Conservation (phyloP, 768 basidiomycete species). For the Leccinum subtestaceum region DNA sequence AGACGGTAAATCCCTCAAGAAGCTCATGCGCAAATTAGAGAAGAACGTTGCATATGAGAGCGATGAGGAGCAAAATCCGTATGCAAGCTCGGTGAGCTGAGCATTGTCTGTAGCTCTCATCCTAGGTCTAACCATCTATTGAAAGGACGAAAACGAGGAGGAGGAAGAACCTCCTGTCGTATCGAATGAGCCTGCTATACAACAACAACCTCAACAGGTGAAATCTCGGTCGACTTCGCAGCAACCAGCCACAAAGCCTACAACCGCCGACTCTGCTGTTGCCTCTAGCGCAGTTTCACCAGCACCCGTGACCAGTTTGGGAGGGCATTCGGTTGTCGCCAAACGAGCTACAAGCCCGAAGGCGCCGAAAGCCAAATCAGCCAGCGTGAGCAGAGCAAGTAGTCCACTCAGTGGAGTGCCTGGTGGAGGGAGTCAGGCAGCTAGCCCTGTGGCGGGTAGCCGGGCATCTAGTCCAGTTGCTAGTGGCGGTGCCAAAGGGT, state of each 20-base stretch:
- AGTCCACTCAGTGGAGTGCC: constrained; percentile 49
- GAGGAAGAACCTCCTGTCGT: constrained; percentile 56
- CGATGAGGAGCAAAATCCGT: constrained; percentile 79
- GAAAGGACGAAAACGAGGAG: constrained; percentile 68
- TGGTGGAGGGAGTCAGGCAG: constrained; percentile 48
- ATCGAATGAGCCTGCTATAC: constrained; percentile 44
- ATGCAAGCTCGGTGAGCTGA: constrained; percentile 66
- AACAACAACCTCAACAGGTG: constrained; percentile 40
- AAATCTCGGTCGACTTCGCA: constrained; percentile 46
- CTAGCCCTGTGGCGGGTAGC: constrained; percentile 45
- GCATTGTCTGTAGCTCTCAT: background rate
- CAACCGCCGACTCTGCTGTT: constrained; percentile 26
- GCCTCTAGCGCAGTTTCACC: constrained; percentile 58
- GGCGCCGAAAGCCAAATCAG: constrained; percentile 53
- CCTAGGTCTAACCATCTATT: background rate
- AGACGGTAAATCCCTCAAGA: constrained; percentile 79
- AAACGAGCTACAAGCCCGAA: constrained; percentile 86
- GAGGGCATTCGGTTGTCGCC: constrained; percentile 78
- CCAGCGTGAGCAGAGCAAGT: constrained; percentile 47
- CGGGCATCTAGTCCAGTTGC: constrained; percentile 35
- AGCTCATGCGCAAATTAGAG: constrained; percentile 80
- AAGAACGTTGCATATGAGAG: constrained; percentile 80
- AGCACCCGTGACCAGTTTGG: constrained; percentile 49
- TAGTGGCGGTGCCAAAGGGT: constrained; percentile 15
- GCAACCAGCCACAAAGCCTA: constrained; percentile 32